Evolutionary conservation across 805 yeast species (phyloP), one percentile per base, ranked within the genome.

Genomic region (Schwanniomyces pseudopolymorphus): DNA sequence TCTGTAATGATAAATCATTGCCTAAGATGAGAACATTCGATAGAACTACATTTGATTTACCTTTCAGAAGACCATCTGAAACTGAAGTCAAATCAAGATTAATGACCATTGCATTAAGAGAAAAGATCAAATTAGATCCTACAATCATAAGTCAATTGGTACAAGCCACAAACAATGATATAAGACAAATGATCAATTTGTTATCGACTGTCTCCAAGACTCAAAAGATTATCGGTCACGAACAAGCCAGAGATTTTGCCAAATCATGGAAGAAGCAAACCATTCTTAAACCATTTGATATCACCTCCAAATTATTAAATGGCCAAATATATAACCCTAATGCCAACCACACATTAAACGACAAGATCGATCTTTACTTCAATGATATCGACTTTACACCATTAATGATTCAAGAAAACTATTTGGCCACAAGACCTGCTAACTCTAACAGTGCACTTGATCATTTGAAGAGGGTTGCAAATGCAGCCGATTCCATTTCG

Each of bases 1-100:
- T 94, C 51, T 92, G 98, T 71, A 94, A 94, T 68, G 99, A 94
- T 63, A 85, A 87, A 55, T 80, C 89, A 14, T 74, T 89, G 48
- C 98, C 97, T 0, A 94, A 94, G 60, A 92, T 94, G 98, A 78
- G 97, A 59, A 94, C 96, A 0, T 92, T 94, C 62, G 99, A 94
- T 63, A 76, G 86, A 51, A 86, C 82, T 14, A 82, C 94, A 4
- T 76, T 78, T 50, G 96, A 90, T 54, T 59, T 94, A 49, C 87
- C 86, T 26, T 94, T 94, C 71, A 78, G 96, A 66, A 78, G 98
- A 59, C 99, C 99, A 4, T 83, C 84, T 19, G 91, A 92, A 16
- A 74, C 74, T 33, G 90, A 88, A 58, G 83, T 94, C 64, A 82
- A 85, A 55, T 81, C 96, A 2, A 76, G 99, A 54, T 70, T 94